Evolutionary conservation across 2,329 filamentous ascomycete genomes (phyloP).

Genomic region (Botrytis fabae): DNA sequence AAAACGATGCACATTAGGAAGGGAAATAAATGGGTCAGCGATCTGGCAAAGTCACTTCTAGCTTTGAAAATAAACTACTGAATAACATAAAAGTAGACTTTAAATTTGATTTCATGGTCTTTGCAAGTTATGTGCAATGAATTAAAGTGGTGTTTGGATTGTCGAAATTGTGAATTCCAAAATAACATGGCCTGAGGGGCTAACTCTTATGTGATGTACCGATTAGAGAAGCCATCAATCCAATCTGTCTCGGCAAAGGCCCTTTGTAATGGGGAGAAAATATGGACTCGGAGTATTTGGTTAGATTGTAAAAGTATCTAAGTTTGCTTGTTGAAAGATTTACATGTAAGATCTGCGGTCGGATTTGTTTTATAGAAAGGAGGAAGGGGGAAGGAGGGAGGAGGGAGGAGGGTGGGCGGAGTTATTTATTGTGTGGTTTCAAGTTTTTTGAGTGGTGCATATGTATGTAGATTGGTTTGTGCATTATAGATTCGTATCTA

Average conservation of each 20-base stretch:
- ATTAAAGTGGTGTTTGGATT: not conserved
- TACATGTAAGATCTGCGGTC: too few species aligned
- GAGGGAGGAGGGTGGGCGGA: too few species aligned
- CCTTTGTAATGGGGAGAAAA: not conserved
- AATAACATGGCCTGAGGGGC: not conserved
- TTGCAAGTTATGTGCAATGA: not conserved
- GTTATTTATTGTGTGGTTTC: too few species aligned
- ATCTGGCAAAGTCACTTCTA: not conserved
- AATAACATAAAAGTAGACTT: not conserved
- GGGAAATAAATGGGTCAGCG: not conserved
- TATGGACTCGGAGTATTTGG: too few species aligned
- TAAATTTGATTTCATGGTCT: not conserved
- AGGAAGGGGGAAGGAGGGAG: too few species aligned
- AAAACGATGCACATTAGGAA: not conserved
- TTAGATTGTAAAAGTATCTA: too few species aligned
- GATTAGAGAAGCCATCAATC: not conserved
- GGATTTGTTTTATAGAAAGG: too few species aligned
- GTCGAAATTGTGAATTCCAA: accelerated
- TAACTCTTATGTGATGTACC: not conserved
- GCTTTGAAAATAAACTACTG: not conserved
- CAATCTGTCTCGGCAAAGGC: not conserved
- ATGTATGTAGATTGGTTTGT: not conserved
- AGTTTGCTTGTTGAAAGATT: too few species aligned
- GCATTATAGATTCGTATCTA: too few species aligned
- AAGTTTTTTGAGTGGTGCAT: too few species aligned